Evolutionary conservation across 306 rosid species (phyloP).

Genomic region (Datisca glomerata): DNA sequence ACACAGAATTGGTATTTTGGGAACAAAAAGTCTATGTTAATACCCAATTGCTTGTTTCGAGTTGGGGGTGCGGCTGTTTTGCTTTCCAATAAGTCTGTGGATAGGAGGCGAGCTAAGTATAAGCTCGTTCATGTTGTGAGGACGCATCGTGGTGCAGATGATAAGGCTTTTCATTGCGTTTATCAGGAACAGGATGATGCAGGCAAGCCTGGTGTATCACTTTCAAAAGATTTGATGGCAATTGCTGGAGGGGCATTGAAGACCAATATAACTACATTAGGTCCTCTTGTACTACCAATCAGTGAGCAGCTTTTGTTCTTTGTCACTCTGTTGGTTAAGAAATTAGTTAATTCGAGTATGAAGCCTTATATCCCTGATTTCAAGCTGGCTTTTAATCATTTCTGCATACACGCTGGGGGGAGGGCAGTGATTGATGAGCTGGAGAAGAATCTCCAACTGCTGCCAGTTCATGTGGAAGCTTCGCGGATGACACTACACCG

Average conservation of each 20-base stretch:
- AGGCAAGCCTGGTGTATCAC: slow-evolving; percentile 63
- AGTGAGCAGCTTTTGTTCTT: slow-evolving; percentile 77
- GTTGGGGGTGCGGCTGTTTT: slow-evolving; percentile 50
- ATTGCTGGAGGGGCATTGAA: slow-evolving; percentile 68
- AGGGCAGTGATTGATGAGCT: slow-evolving; percentile 79
- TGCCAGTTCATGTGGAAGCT: slow-evolving; percentile 63
- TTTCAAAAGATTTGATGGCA: slow-evolving; percentile 73
- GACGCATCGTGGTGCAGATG: slow-evolving; percentile 60
- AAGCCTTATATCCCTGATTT: slow-evolving; percentile 77
- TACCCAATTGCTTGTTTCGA: slow-evolving; percentile 65
- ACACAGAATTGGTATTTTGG: slow-evolving; percentile 75
- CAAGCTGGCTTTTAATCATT: slow-evolving; percentile 68
- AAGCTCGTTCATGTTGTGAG: slow-evolving; percentile 56
- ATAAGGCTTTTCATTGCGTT: slow-evolving; percentile 60
- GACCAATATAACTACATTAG: slow-evolving; percentile 58
- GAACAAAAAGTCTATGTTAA: slow-evolving; percentile 62
- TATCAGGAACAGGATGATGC: slow-evolving; percentile 60
- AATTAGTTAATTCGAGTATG: slow-evolving; percentile 29
- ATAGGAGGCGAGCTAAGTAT: slow-evolving; percentile 47
- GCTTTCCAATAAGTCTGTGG: slow-evolving; percentile 40
- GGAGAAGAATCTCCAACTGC: slow-evolving; percentile 62
- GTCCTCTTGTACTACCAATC: slow-evolving; percentile 68
- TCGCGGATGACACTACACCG: slow-evolving; percentile 74
- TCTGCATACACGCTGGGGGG: slow-evolving; percentile 74
- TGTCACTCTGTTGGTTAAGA: slow-evolving; percentile 37